A percentile compares a stretch with the other conserved stretches of the same genome.
phyloP scores from a whole-genome alignment of 768 basidiomycete species.

The Boletus rex-veris region DNA sequence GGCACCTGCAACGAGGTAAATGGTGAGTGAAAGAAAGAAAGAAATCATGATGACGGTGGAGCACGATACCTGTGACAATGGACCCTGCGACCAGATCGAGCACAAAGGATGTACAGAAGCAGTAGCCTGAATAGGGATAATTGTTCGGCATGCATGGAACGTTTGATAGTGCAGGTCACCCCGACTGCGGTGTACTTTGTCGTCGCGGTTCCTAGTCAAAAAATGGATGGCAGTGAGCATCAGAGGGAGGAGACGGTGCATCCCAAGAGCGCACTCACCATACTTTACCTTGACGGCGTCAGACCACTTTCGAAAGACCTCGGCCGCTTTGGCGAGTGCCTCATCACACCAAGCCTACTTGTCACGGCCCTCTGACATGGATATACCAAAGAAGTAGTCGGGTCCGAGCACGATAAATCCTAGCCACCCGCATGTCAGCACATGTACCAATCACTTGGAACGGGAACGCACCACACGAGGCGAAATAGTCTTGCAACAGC shows the following conservation, averaged over 20 bases:
- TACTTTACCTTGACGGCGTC: conserved; percentile 46
- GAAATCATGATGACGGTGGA: too few species aligned
- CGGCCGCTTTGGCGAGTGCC: conserved; percentile 31
- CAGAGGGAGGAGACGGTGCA: too few species aligned
- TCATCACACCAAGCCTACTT: conserved; percentile 38
- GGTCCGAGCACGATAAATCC: conserved; percentile 56
- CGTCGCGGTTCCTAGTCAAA: conserved; percentile 23
- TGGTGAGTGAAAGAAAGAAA: too few species aligned
- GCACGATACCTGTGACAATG: too few species aligned
- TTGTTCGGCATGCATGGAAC: background rate
- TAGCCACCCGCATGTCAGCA: conserved; percentile 16
- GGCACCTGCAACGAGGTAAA: conserved; percentile 32
- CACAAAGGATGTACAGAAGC: conserved; percentile 51
- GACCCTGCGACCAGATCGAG: conserved; percentile 40
- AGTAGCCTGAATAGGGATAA: conserved; percentile 40
- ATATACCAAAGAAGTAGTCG: conserved; percentile 58
- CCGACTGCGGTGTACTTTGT: conserved; percentile 44
- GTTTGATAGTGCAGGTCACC: conserved; percentile 12
- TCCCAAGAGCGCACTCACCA: conserved; percentile 29
- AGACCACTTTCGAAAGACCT: conserved; percentile 47
- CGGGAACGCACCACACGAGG: conserved; percentile 41
- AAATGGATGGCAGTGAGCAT: too few species aligned
- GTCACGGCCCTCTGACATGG: conserved; percentile 33
- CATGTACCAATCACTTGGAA: background rate
- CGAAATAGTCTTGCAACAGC: conserved; percentile 59